A percentile compares a stretch with the other conserved stretches of the same genome.
These are phyloP conservation scores for Colletotrichum incanum DNA, from an alignment of 2,329 filamentous ascomycete species.

Conservation along the genomic window DNA sequence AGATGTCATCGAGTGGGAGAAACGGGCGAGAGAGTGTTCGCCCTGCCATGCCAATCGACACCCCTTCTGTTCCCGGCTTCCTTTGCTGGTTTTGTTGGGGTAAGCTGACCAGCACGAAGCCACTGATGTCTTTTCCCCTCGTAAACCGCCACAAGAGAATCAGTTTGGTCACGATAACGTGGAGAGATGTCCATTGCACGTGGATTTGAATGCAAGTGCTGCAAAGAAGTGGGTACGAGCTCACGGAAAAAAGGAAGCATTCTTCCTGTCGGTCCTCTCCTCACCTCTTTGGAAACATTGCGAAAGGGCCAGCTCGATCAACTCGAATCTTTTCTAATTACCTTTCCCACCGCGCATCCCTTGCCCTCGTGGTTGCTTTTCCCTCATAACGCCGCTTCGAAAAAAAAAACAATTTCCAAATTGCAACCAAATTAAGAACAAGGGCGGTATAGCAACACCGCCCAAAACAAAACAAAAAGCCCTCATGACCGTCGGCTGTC, in stretches of 20 bases:
- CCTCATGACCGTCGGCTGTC: constrained; percentile 32
- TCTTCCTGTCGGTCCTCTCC: background rate
- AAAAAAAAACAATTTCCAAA: constrained; percentile 16
- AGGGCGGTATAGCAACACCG: constrained; percentile 20
- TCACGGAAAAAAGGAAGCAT: constrained; percentile 21
- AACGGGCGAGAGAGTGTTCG: constrained; percentile 2
- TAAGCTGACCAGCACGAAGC: constrained; percentile 8
- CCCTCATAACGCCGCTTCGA: constrained; percentile 30
- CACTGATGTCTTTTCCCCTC: constrained; percentile 5
- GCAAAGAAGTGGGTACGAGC: constrained; percentile 13
- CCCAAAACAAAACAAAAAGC: background rate
- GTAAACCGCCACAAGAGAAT: background rate
- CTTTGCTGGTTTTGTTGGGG: background rate
- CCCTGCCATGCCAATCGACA: constrained; percentile 39
- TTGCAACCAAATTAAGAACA: constrained; percentile 35
- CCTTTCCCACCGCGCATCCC: constrained; percentile 21
- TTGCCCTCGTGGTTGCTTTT: constrained; percentile 37
- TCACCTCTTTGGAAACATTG: constrained; percentile 16
- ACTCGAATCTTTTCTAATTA: constrained; percentile 19
- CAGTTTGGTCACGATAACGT: background rate
- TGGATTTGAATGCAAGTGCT: constrained; percentile 5
- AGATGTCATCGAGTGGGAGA: constrained; percentile 28
- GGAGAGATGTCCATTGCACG: background rate
- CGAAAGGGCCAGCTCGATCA: constrained; percentile 11
- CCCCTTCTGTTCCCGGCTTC: constrained; percentile 8